Percentiles rank a stretch among this genome's conserved stretches.
These are phyloP conservation scores for Spathaspora girioi DNA, from an alignment of 805 yeast species.

Conservation along the genomic window DNA sequence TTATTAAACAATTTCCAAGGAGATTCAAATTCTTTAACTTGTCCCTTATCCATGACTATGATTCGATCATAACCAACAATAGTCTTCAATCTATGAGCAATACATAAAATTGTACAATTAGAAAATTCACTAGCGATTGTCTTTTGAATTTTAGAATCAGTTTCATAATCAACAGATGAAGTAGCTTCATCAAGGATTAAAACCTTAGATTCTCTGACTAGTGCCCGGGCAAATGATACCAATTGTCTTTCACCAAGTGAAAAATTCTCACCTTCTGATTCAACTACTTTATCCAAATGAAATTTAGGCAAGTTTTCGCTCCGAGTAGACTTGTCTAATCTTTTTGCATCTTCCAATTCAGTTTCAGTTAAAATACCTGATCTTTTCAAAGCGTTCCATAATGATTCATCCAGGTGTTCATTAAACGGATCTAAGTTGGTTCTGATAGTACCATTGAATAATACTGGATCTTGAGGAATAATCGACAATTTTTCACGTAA, in stretches of 20 bases:
- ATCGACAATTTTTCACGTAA: conserved; percentile 54
- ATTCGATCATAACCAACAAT: conserved; percentile 33
- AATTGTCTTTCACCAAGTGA: conserved; percentile 39
- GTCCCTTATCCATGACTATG: conserved; percentile 32
- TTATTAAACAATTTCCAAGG: conserved; percentile 26
- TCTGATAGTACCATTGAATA: conserved; percentile 53
- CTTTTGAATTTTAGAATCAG: conserved; percentile 32
- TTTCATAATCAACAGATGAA: conserved; percentile 36
- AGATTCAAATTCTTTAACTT: conserved; percentile 29
- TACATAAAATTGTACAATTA: conserved; percentile 33
- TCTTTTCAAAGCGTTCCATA: conserved; percentile 54
- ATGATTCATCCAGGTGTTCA: conserved; percentile 40
- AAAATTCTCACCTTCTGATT: conserved; percentile 33
- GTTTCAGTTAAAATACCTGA: conserved; percentile 44
- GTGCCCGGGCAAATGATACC: conserved; percentile 35
- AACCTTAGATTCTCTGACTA: conserved; percentile 32
- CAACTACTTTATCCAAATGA: conserved; percentile 33
- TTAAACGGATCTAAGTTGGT: conserved; percentile 58
- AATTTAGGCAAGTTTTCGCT: conserved; percentile 25
- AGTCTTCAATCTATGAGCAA: conserved; percentile 38
- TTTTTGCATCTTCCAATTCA: conserved; percentile 18
- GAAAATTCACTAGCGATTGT: conserved; percentile 29
- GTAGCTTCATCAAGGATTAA: conserved; percentile 39
- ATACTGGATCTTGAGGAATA: conserved; percentile 66
- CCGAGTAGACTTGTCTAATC: background rate